Evolutionary conservation across 768 basidiomycete genomes (phyloP), one percentile per base, ranked within the genome.

Genomic region (Piloderma croceum): DNA sequence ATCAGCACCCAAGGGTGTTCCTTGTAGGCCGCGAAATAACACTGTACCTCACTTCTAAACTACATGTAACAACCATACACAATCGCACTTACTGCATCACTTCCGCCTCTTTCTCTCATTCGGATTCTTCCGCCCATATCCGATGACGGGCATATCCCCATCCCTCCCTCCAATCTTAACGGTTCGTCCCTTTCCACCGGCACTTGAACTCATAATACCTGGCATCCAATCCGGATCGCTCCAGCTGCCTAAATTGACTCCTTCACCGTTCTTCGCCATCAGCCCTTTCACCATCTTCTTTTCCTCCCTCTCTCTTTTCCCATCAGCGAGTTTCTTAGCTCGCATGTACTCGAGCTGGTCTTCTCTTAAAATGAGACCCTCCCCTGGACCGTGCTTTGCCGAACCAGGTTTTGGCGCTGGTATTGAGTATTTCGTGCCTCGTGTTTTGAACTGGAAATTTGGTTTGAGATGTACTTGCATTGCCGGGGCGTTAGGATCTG

Each of bases 141-240:
- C 93, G 51, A 98, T 82, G 46, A 75, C 68, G 6, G 93, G 93
- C 74, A 96, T 70, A 48, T 73, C 80, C 27, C 70, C 79, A 56
- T 74, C 77, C 69, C 67, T 73, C 40, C 64, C 69, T n/a, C 66
- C 56, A 41, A 65, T 64, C 40, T 65, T 70, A 43, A 64, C 61
- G 29, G 68, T 74, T 50, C 81, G 66, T 7, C 85, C 86, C 60
- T 87, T 90, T 1, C 87, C 83, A 9, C 81, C 75, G 20, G 76
- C 61, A 3, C 83, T 76, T 1, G 71, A 73, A 38, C 70, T 75
- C 21, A 90, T 60, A 52, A 91, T 85, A 53, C 82, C 84, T 11
- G 90, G 90, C 39, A 88, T 64, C 90, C 90, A 92, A 65, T 97
- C 92, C 7, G 91, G 91, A 68, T 97, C 92, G 73, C 90, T 83